Evolutionary conservation across 192 early-diverging fungal species (phyloP), one percentile per base, ranked within the genome.

Genomic region (Backusella mclennaniae): DNA sequence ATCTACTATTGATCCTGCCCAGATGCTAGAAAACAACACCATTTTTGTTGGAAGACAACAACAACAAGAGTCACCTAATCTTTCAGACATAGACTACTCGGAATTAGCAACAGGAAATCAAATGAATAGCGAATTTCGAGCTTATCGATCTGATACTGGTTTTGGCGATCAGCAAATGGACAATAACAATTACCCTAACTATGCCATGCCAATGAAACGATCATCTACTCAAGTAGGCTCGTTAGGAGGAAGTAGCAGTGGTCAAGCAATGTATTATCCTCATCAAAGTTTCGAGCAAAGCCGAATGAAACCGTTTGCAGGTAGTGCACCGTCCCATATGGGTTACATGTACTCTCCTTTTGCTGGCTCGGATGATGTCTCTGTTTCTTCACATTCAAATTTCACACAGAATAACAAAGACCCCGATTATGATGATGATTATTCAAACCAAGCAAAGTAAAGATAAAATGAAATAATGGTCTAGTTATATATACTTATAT

Each of bases 371-470:
- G 70, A 71, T 31, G 74, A 75, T 33, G 74, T 75, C 6, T 41
- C 74, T 66, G 74, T 44, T 31, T 59, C 44, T 53, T 31, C 31
- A 44, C 67, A 44, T 38, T 76, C 67, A 42, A 69, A 75, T 71
- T 39, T 73, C 14, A 63, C 56, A 38, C 21, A 6, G 14, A 53
- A 33, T 31, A 66, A 66, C n/a, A 73, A 73, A 19, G 44, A 49
- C 41, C 36, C 74, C 11, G 70, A 73, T 63, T 84, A 78, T 41
- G 72, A 74, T 21, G 75, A 78, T 70, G 77, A 77, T 36, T 77
- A 73, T 77, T 73, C 74, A 67, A 73, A 77, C 8, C 80, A 82
- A 76, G 75, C 75, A 42, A 82, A 79, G 80, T 83, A 85, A 84
- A 68, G 73, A 31, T 59, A 29, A 29, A 74, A 63, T 66, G 9